Evolutionary conservation across 1,284 basidiomycete species (phyloP), one percentile per base, ranked within the genome.

Genomic region (Coniophora puteana): DNA sequence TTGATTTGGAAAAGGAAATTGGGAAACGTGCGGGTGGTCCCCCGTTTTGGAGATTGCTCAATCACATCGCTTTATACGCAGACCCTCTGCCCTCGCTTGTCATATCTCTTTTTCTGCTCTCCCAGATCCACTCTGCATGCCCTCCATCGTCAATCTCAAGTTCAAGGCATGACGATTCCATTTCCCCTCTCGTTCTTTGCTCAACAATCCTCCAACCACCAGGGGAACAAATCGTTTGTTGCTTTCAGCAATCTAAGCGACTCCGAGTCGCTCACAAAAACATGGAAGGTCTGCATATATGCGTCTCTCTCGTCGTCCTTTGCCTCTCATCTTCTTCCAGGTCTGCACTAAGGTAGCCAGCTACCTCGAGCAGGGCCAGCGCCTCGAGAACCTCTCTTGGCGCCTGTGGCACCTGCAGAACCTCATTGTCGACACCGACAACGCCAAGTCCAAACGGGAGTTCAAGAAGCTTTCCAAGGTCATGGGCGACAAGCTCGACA

Each of bases 151-250:
- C 71, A 87, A 87, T 65, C 80, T 87, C 77, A 87, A 87, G 77
- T 86, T 87, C 77, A 87, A 87, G 74, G 83, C 83, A 49, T 40
- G 69, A 69, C 42, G 31, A 41, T 35, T 45, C 49, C 40, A 17
- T 7, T 11, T 20, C 29, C n/a, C 26, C 40, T 13, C 39, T 44
- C 49, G 43, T 48, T 50, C 40, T 47, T 26, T 54, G 52, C 52
- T 44, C 31, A 45, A 48, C 47, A 36, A 53, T 54, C 48, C 59
- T 45, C 42, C 47, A 34, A 12, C 11, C 44, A 30, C 22, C 56
- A 89, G 85, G 87, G 87, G 66, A 89, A 89, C 76, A 89, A 89
- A 72, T 89, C 87, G 61, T 90, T 90, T 64, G 85, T 89, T 62
- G 85, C 87, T 47, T 89, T 90, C 68, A 85, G 82, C 62, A 88